phyloP scores from a whole-genome alignment of 1,139 yeast genomes.

The Magnusiomyces ingens region DNA sequence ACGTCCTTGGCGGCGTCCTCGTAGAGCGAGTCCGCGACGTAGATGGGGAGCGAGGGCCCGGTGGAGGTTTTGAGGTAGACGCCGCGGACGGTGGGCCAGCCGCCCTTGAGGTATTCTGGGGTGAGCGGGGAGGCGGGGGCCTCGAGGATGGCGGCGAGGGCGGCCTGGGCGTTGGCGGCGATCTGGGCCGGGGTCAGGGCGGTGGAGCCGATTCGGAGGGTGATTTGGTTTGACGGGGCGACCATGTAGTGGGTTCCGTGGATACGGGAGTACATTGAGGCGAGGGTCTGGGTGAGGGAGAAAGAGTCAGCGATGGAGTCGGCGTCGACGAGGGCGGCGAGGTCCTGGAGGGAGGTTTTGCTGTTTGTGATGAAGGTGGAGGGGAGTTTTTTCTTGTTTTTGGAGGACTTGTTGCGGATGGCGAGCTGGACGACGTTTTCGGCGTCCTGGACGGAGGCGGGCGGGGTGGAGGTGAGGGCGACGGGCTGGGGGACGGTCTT shows the following conservation, averaged over 20 bases:
- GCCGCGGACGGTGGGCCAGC: conserved; percentile 47
- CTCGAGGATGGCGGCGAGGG: conserved; percentile 34
- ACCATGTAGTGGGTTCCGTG: conserved; percentile 56
- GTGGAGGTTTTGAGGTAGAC: conserved; percentile 60
- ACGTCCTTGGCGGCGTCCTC: conserved; percentile 36
- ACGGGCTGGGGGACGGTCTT: conserved; percentile 10
- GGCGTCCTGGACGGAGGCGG: not conserved
- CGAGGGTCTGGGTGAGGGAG: conserved; percentile 34
- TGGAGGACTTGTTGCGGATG: conserved; percentile 2
- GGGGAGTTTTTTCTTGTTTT: not conserved
- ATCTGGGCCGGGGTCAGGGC: conserved; percentile 36
- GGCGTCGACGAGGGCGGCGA: not conserved
- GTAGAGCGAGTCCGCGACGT: conserved; percentile 56
- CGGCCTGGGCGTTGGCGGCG: conserved; percentile 50
- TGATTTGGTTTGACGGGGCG: conserved; percentile 67
- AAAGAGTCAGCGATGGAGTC: not conserved
- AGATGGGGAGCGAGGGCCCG: conserved; percentile 84
- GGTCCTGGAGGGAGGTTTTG: not conserved
- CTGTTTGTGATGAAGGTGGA: conserved; percentile 1
- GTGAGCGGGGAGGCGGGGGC: conserved; percentile 15
- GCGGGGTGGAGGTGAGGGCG: too few relatives aligned
- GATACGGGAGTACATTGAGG: conserved; percentile 54
- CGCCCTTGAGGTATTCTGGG: conserved; percentile 27
- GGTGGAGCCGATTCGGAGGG: conserved; percentile 59
- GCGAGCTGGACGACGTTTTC: conserved; percentile 5